phyloP scores from a whole-genome alignment of 805 yeast genomes.

The Yarrowia keelungensis region DNA sequence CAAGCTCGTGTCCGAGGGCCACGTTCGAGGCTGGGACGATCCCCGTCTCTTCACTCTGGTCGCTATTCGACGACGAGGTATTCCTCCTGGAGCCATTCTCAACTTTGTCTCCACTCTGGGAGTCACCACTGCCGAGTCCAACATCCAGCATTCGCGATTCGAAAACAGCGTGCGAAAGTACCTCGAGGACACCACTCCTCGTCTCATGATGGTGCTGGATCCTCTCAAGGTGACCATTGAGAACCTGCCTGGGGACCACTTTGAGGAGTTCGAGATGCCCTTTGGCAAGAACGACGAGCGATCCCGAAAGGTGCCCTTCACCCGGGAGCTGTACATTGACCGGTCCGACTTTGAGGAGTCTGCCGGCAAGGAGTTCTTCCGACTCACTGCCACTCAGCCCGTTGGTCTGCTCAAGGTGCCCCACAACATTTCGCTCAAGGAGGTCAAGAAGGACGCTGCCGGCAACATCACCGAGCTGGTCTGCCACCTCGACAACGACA shows the following conservation, averaged over 20 bases:
- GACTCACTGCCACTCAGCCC: constrained; percentile 91
- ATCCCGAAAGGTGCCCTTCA: constrained; percentile 74
- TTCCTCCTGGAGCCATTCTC: constrained; percentile 97
- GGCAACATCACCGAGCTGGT: constrained; percentile 75
- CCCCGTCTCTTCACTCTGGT: constrained; percentile 95
- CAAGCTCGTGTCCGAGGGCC: constrained; percentile 77
- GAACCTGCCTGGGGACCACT: constrained; percentile 76
- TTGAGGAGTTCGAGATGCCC: constrained; percentile 76
- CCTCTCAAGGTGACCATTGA: constrained; percentile 86
- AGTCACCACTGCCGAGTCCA: constrained; percentile 91
- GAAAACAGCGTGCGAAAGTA: constrained; percentile 88
- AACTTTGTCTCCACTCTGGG: constrained; percentile 94
- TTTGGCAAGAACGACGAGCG: constrained; percentile 83
- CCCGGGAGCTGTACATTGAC: constrained; percentile 82
- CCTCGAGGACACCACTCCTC: constrained; percentile 89
- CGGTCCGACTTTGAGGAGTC: constrained; percentile 80
- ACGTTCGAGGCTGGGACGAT: constrained; percentile 97
- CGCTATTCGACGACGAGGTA: constrained; percentile 94
- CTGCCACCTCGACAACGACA: constrained; percentile 78
- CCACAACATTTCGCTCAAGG: constrained; percentile 72
- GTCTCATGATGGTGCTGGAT: constrained; percentile 89
- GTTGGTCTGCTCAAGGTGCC: constrained; percentile 96
- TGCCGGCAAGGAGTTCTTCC: constrained; percentile 74
- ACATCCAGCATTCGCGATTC: constrained; percentile 87
- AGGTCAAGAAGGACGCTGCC: constrained; percentile 63